phyloP scores from a whole-genome alignment of 148 eudicot species.

The Selenicereus undatus region DNA sequence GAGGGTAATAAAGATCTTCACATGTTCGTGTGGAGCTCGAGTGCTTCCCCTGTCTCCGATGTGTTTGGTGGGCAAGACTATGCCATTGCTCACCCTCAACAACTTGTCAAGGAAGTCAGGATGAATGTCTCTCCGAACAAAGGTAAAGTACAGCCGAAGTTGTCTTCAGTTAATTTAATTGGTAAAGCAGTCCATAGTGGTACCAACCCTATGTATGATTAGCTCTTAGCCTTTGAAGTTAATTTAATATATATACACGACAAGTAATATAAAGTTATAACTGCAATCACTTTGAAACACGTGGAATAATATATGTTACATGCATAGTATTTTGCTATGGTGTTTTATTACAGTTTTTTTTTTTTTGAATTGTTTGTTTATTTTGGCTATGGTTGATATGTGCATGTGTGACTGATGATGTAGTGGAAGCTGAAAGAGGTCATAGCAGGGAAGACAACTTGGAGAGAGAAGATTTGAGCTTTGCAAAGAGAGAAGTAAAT shows the following conservation, averaged over 20 bases:
- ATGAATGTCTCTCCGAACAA: slow-evolving; percentile 54
- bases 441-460: slow-evolving; percentile 41
- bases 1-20: slow-evolving; percentile 64
- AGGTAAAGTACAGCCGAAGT: slow-evolving; percentile 31
- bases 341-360: neutral
- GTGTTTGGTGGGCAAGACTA: slow-evolving; percentile 57
- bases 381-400: neutral
- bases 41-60: slow-evolving; percentile 73
- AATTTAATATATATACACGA: too few relatives aligned
- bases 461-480: slow-evolving; percentile 77
- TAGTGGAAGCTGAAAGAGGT: slow-evolving; percentile 43
- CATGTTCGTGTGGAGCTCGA: slow-evolving; percentile 89
- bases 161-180: neutral
- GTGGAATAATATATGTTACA: too few relatives aligned
- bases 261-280: too few relatives aligned
- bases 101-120: slow-evolving; percentile 48
- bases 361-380: neutral
- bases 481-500: slow-evolving; percentile 48
- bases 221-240: neutral
- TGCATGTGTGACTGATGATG: neutral
- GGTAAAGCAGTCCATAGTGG: neutral
- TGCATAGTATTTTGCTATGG: neutral
- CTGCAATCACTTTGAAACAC: too few relatives aligned
- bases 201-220: neutral
- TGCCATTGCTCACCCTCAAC: slow-evolving; percentile 42